phyloP scores from a whole-genome alignment of 2,329 filamentous ascomycete genomes.

The Nigrospora oryzae region DNA sequence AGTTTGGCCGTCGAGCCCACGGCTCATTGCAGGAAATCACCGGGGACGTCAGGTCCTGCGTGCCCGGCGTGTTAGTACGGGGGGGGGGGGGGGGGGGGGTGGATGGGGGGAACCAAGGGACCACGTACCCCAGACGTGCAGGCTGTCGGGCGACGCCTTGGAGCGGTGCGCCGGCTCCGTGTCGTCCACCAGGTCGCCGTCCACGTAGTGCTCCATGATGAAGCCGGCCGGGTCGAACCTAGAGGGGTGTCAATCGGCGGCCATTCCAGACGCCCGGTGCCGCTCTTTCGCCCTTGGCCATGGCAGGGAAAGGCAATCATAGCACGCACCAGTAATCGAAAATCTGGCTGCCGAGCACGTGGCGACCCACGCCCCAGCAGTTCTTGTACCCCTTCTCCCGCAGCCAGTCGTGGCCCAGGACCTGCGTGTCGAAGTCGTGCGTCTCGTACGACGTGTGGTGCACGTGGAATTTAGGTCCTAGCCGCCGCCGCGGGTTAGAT shows the following conservation, averaged over 20 bases:
- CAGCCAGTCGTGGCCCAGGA: conserved; percentile 63
- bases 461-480: conserved; percentile 39
- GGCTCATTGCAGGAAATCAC: conserved; percentile 12
- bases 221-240: conserved; percentile 55
- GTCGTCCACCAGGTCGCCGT: conserved; percentile 56
- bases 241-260: background rate
- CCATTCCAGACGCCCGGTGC: too few relatives aligned
- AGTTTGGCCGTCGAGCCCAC: too few relatives aligned
- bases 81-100: too few relatives aligned
- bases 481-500: background rate
- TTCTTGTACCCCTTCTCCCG: conserved; percentile 51
- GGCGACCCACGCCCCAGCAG: conserved; percentile 64
- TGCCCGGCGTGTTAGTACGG: too few relatives aligned
- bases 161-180: conserved; percentile 37
- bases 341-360: conserved; percentile 62
- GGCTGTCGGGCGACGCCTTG: conserved; percentile 28
- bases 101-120: too few relatives aligned
- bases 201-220: conserved; percentile 63
- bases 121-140: conserved; percentile 36
- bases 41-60: conserved; percentile 12
- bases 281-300: too few relatives aligned
- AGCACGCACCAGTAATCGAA: conserved; percentile 64
- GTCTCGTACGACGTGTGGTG: conserved; percentile 65
- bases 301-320: too few relatives aligned
- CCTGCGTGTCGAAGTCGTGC: conserved; percentile 63